Conservation (phyloP, 2,329 filamentous ascomycete species). For the Plectosphaerella cucumerina region DNA sequence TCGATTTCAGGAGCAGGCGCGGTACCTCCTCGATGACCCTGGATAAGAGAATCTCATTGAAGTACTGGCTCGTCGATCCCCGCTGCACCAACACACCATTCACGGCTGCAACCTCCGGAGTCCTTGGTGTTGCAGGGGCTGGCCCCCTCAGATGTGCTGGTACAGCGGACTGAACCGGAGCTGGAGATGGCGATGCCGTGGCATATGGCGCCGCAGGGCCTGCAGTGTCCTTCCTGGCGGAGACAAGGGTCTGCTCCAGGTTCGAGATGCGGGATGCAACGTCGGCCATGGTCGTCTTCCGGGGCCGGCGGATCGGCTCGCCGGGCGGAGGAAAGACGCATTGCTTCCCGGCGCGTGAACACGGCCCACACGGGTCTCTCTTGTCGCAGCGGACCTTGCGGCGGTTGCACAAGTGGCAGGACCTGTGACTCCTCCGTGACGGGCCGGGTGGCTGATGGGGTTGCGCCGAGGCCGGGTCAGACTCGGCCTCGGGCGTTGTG, state of each 20-base stretch:
- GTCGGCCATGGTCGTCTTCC: conserved; percentile 22
- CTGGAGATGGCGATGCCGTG: too few relatives aligned
- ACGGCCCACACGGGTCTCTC: conserved; percentile 21
- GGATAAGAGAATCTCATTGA: conserved; percentile 31
- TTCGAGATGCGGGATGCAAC: conserved; percentile 29
- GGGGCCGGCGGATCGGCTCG: conserved; percentile 16
- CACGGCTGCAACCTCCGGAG: neutral
- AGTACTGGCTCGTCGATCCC: conserved; percentile 27
- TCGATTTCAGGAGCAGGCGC: neutral
- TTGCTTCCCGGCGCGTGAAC: conserved; percentile 16
- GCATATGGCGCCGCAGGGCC: too few relatives aligned
- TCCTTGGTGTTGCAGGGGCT: neutral
- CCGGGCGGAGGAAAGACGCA: conserved; percentile 24
- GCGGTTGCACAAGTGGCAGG: conserved; percentile 24
- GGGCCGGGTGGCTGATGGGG: too few relatives aligned
- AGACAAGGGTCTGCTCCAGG: conserved; percentile 23
- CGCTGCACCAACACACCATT: conserved; percentile 25
- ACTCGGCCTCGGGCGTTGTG: too few relatives aligned
- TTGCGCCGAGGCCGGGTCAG: too few relatives aligned
- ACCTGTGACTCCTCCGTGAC: conserved; percentile 16
- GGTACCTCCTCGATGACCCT: conserved; percentile 27
- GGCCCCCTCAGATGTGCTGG: neutral
- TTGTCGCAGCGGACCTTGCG: conserved; percentile 27
- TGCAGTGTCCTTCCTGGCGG: neutral
- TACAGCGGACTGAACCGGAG: too few relatives aligned